phyloP scores from a whole-genome alignment of 129 eudicot species.

The Artemisia tridentata region DNA sequence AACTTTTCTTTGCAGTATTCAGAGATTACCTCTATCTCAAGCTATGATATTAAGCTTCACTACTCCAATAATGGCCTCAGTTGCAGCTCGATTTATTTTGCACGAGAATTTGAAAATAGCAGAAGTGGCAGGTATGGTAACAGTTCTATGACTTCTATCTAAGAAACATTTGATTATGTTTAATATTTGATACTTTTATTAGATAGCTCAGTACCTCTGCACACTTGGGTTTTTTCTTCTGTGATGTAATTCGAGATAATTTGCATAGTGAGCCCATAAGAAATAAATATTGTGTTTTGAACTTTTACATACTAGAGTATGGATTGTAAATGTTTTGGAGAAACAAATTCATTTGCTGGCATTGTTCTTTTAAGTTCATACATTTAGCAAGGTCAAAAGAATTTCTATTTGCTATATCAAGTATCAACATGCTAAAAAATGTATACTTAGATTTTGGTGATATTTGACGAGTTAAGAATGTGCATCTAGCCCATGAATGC shows the following conservation, averaged over 20 bases:
- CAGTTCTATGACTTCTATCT: background rate
- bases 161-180: background rate
- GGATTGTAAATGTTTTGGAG: background rate
- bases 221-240: background rate
- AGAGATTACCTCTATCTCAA: conserved; percentile 53
- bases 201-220: background rate
- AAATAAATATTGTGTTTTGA: background rate
- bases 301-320: background rate
- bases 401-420: background rate
- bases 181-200: background rate
- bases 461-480: background rate
- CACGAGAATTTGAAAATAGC: conserved; percentile 60
- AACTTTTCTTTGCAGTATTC: conserved; percentile 44
- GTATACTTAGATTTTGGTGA: conserved; percentile 2
- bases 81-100: conserved; percentile 54
- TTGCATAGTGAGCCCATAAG: conserved; percentile 14
- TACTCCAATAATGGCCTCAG: conserved; percentile 67
- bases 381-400: background rate
- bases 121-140: conserved; percentile 58
- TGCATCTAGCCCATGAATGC: background rate
- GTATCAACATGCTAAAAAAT: background rate
- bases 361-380: background rate
- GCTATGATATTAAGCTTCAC: conserved; percentile 61
- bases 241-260: conserved; percentile 1
- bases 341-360: background rate